phyloP scores from a whole-genome alignment of 768 basidiomycete species.

The Mycena alexandri region DNA sequence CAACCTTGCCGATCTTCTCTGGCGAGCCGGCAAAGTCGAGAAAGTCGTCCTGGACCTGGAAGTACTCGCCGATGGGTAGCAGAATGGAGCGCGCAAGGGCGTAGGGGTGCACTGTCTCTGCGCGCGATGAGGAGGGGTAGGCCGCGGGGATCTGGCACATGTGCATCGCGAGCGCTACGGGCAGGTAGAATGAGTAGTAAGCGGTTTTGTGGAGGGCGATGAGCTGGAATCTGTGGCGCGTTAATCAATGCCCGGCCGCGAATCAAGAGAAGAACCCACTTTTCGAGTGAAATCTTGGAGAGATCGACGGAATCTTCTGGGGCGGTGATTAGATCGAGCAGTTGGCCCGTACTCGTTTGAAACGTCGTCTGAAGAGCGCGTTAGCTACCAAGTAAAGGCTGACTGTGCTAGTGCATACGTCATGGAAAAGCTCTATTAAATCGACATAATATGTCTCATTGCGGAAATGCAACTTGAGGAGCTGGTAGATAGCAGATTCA shows the following conservation, averaged over 20 bases:
- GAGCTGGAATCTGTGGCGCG: constrained; percentile 74
- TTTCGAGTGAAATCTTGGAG: constrained; percentile 86
- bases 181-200: constrained; percentile 98
- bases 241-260: background rate
- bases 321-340: constrained; percentile 95
- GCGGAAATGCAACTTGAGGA: constrained; percentile 90
- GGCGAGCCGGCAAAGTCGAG: constrained; percentile 92
- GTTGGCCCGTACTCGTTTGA: constrained; percentile 95
- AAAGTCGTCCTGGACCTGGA: constrained; percentile 98
- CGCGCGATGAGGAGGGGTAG: constrained; percentile 43
- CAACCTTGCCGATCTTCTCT: constrained; percentile 94
- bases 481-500: constrained; percentile 90
- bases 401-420: constrained; percentile 44
- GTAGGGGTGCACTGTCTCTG: constrained; percentile 65
- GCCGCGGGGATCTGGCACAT: constrained; percentile 72
- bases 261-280: constrained; percentile 56
- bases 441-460: constrained; percentile 86
- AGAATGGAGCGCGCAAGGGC: constrained; percentile 83
- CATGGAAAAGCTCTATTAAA: constrained; percentile 91
- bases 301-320: constrained; percentile 92
- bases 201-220: constrained; percentile 99
- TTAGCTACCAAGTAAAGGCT: background rate
- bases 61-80: constrained; percentile 94
- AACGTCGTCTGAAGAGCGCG: constrained; percentile 64
- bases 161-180: constrained; percentile 94